Evolutionary conservation across 2,329 filamentous ascomycete species (phyloP).

Genomic region (Mycosphaerella sp.): DNA sequence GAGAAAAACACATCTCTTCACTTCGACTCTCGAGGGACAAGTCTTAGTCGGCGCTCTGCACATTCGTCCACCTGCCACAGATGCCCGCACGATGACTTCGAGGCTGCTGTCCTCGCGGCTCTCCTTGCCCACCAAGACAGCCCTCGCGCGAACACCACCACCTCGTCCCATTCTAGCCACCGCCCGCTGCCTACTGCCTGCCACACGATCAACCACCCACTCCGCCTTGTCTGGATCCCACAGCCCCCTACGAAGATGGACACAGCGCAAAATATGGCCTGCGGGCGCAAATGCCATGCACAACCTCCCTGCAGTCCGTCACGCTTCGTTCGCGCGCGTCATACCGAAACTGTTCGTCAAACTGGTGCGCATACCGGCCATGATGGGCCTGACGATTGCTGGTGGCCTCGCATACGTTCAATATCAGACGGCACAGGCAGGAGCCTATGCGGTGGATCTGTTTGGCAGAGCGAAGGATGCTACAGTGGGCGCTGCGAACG

Average conservation of each 20-base stretch:
- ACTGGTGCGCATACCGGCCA: slow-evolving; percentile 77
- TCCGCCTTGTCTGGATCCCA: slow-evolving; percentile 22
- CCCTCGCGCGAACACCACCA: slow-evolving; percentile 38
- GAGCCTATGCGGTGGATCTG: slow-evolving; percentile 69
- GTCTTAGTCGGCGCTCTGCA: no score
- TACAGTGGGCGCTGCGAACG: slow-evolving; percentile 61
- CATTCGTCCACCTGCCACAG: neutral
- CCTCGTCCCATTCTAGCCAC: slow-evolving; percentile 28
- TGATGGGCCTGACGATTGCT: slow-evolving; percentile 83
- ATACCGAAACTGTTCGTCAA: slow-evolving; percentile 88
- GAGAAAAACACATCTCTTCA: neutral
- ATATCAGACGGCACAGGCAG: slow-evolving; percentile 83
- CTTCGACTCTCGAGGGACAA: no score
- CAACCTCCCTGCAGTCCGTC: slow-evolving; percentile 61
- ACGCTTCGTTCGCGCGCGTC: slow-evolving; percentile 58
- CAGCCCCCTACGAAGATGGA: slow-evolving; percentile 23
- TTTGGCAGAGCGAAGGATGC: slow-evolving; percentile 66
- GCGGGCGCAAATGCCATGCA: slow-evolving; percentile 72
- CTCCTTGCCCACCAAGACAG: slow-evolving; percentile 59
- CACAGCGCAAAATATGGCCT: slow-evolving; percentile 61
- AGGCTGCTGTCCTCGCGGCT: slow-evolving; percentile 70
- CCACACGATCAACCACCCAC: slow-evolving; percentile 24
- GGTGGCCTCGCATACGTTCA: slow-evolving; percentile 87
- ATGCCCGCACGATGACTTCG: slow-evolving; percentile 30
- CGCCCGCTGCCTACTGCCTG: slow-evolving; percentile 18